These are phyloP conservation scores for Closterium sp. DNA, from an alignment of 139 green algal genomes.

Conservation along the genomic window DNA sequence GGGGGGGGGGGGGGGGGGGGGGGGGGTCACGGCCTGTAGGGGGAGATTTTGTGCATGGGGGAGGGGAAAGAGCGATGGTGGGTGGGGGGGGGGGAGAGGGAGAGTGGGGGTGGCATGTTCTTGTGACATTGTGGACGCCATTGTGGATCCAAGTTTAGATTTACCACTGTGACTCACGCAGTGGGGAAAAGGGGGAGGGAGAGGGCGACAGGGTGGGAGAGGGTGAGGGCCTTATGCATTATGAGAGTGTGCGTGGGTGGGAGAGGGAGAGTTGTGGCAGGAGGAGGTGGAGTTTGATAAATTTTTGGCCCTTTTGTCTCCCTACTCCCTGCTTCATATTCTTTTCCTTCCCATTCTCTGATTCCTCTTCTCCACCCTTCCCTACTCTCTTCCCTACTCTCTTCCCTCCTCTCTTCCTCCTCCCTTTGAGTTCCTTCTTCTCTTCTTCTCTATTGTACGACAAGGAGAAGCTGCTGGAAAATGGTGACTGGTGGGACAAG, in stretches of 20 bases:
- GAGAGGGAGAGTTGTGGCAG: too few species aligned
- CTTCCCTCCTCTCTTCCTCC: constrained; percentile 61
- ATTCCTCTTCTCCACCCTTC: constrained; percentile 62
- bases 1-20: too few species aligned
- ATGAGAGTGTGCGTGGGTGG: too few species aligned
- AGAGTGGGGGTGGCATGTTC: constrained; percentile 67
- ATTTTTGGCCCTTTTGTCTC: too few species aligned
- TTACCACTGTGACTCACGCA: neutral
- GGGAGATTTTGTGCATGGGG: neutral
- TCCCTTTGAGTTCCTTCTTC: too few species aligned
- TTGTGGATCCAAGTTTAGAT: neutral
- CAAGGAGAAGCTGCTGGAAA: too few species aligned
- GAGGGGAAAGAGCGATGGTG: neutral
- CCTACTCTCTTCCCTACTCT: neutral
- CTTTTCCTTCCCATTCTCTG: neutral
- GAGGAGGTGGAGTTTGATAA: too few species aligned
- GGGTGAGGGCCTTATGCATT: too few species aligned
- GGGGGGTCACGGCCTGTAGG: neutral
- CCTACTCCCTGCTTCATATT: neutral
- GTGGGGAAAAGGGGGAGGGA: too few species aligned
- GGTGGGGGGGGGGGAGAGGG: too few species aligned
- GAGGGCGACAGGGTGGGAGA: neutral
- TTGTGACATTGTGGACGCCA: neutral
- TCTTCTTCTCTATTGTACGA: neutral
- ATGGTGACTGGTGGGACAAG: too few species aligned